Evolutionary conservation across 129 eudicot genomes (phyloP), one percentile per base, ranked within the genome.

Genomic region (Escallonia rubra): DNA sequence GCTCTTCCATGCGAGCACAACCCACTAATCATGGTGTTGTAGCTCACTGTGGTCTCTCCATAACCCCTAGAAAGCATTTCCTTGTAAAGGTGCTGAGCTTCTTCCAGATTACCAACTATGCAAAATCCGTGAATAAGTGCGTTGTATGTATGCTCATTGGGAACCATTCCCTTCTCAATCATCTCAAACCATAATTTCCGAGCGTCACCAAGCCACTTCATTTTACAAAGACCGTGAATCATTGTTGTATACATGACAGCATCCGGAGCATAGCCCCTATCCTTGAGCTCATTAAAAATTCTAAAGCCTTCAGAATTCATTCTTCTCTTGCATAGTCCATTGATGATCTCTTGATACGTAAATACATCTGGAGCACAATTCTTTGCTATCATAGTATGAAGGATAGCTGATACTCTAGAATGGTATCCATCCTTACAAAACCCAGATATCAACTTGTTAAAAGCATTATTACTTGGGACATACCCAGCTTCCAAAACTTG

Each of bases 251-350:
- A 91, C 96, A 88, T 86, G 48, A 81, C 81, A 62, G 12, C 66
- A 76, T 91, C 83, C 0, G 88, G 96, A 41, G 81, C 74, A 78
- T 88, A 88, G 13, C 97, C 97, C 82, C 96, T 75, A 69, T 69
- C 83, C 80, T 83, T 88, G 16, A 91, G 79, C 56, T 78, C 82
- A 66, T 83, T 83, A 69, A 91, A 91, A 60, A 88, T 80, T 61
- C 87, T 71, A 63, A 83, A 83, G 0, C 72, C 95, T 71, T 86
- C 96, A 62, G 56, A 61, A 8, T 3, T 68, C 83, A 67, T 77
- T n/a, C 82, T 59, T 41, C 55, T 65, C 44, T 78, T 53, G 48
- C 91, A 88, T 23, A 88, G 43, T 12, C 81, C 80, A 61, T 71
- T 67, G 8, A 91, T 71, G 47, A 91, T 67, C 70, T 72, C 82